Conservation (phyloP, 1,284 basidiomycete genomes). For the Heterobasidion parviporum region DNA sequence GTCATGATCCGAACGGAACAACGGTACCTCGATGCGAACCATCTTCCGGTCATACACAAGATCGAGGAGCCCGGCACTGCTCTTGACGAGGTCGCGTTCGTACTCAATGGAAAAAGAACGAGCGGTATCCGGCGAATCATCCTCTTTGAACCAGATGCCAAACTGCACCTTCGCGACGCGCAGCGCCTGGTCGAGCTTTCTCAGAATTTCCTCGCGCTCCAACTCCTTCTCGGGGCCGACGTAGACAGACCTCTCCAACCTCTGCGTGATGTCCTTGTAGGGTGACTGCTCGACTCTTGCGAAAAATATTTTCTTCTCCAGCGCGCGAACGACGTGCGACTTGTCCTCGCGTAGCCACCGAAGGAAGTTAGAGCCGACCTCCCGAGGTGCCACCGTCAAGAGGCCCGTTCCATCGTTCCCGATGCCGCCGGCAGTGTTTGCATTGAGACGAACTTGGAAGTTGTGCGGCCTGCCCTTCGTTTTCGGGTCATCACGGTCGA, state of each 20-base stretch:
- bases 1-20: neutral
- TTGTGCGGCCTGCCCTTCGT: conserved; percentile 11
- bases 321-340: neutral
- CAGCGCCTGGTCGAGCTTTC: conserved; percentile 30
- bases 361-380: conserved; percentile 5
- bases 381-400: conserved; percentile 6
- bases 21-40: conserved; percentile 41
- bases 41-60: conserved; percentile 54
- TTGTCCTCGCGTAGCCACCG: conserved; percentile 7
- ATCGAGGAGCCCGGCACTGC: conserved; percentile 39
- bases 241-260: conserved; percentile 10
- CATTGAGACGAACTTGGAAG: conserved; percentile 12
- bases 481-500: conserved; percentile 2
- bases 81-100: conserved; percentile 20
- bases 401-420: conserved; percentile 10
- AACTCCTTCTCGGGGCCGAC: conserved; percentile 9
- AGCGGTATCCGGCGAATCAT: conserved; percentile 15
- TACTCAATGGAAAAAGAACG: conserved; percentile 56
- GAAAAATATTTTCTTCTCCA: neutral
- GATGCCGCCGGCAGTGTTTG: conserved; percentile 4
- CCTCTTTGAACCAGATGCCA: conserved; percentile 36
- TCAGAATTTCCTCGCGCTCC: conserved; percentile 21
- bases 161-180: conserved; percentile 50
- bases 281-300: neutral
- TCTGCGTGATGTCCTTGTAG: neutral